Evolutionary conservation across 352 stramenopile genomes (phyloP).

Genomic region (Phytophthora pseudosyringae): DNA sequence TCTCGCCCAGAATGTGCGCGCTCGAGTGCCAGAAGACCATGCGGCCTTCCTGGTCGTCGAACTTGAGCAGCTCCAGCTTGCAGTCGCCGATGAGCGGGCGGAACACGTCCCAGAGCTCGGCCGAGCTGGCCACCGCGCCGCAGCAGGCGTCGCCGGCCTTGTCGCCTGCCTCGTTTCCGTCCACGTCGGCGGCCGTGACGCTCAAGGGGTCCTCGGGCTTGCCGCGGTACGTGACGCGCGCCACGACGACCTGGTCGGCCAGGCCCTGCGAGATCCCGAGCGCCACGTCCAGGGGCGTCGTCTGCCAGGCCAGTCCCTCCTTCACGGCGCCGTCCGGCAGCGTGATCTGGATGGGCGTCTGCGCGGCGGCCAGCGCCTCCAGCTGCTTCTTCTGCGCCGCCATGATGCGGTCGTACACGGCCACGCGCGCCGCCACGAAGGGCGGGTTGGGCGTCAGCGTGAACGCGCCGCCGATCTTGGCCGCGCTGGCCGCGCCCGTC

Average conservation of each 20-base stretch:
- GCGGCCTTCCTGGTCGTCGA: constrained; percentile 96
- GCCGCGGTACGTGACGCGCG: constrained; percentile 90
- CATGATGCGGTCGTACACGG: constrained; percentile 90
- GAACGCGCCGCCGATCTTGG: constrained; percentile 89
- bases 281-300: constrained; percentile 97
- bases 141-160: constrained; percentile 54
- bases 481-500: constrained; percentile 42
- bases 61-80: constrained; percentile 98
- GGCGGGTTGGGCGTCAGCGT: constrained; percentile 80
- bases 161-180: constrained; percentile 84
- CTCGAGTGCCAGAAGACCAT: constrained; percentile 98
- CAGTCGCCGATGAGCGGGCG: constrained; percentile 97
- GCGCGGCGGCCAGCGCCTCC: constrained; percentile 80
- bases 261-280: constrained; percentile 95
- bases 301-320: constrained; percentile 93
- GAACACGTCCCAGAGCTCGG: constrained; percentile 97
- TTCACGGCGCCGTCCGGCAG: constrained; percentile 96
- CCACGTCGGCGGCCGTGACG: constrained; percentile 87
- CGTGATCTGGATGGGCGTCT: constrained; percentile 95
- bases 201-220: constrained; percentile 75
- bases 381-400: constrained; percentile 69
- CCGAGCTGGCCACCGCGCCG: constrained; percentile 55
- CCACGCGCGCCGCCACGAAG: constrained; percentile 81
- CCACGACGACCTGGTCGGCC: constrained; percentile 93
- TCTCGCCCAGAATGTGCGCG: constrained; percentile 97